phyloP scores from a whole-genome alignment of 768 basidiomycete species.

The Podaxis sp. region DNA sequence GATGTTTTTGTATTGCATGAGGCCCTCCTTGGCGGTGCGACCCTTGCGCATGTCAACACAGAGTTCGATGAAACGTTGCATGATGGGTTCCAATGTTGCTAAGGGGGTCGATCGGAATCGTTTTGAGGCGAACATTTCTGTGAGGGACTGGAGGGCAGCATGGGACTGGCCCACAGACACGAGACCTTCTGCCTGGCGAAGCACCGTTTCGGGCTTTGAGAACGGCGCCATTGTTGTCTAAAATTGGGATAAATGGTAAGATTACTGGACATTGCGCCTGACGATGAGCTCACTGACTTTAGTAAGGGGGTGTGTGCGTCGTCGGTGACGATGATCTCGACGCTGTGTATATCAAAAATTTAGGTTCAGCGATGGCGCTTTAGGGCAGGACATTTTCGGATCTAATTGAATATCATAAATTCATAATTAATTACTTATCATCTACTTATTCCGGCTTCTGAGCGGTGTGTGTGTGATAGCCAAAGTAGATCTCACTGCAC shows the following conservation, averaged over 20 bases:
- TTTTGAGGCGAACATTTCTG: constrained; percentile 92
- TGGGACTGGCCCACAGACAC: constrained; percentile 89
- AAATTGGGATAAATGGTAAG: neutral
- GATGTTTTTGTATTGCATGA: constrained; percentile 98
- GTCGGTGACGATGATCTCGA: constrained; percentile 5
- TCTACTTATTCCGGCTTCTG: neutral
- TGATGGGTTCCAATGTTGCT: constrained; percentile 89
- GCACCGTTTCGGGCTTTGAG: constrained; percentile 86
- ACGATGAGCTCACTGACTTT: constrained; percentile 7
- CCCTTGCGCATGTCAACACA: constrained; percentile 96
- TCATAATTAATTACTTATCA: neutral
- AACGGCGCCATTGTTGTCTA: constrained; percentile 74
- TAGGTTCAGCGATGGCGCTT: constrained; percentile 1
- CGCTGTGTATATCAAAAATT: constrained; percentile 12
- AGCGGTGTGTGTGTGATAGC: neutral
- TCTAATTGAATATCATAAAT: neutral
- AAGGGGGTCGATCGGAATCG: constrained; percentile 92
- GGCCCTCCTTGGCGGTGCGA: constrained; percentile 89
- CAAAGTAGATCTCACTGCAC: neutral
- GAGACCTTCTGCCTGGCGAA: constrained; percentile 93
- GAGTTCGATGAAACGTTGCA: constrained; percentile 93
- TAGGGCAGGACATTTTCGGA: constrained; percentile 6
- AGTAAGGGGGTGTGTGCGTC: neutral
- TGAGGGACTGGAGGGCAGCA: constrained; percentile 86
- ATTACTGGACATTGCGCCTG: neutral